phyloP scores from a whole-genome alignment of 1,284 basidiomycete species.

The Tilletiopsis washingtonensis region DNA sequence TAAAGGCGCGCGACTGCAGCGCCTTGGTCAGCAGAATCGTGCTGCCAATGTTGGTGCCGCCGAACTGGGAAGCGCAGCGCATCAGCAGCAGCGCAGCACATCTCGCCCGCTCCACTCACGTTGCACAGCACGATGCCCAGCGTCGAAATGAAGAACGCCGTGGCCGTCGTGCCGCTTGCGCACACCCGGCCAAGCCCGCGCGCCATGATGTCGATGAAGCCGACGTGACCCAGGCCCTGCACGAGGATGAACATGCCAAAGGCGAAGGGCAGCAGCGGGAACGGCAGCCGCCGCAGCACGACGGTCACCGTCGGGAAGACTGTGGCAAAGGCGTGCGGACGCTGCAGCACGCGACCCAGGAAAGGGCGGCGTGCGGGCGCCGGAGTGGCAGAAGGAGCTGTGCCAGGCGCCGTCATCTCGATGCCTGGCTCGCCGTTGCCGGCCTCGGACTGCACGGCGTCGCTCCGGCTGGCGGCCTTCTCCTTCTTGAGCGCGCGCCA shows the following conservation, averaged over 20 bases:
- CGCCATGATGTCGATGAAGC: constrained; percentile 86
- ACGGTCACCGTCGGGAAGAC: constrained; percentile 69
- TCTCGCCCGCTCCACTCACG: constrained; percentile 47
- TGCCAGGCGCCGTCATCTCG: constrained; percentile 11
- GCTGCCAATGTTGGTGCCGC: constrained; percentile 90
- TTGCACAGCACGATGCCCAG: constrained; percentile 71
- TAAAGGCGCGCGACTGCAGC: constrained; percentile 48
- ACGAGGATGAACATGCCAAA: constrained; percentile 94
- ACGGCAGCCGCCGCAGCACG: constrained; percentile 65
- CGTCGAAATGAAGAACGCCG: constrained; percentile 53
- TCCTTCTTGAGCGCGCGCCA: constrained; percentile 11
- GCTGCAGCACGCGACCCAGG: not conserved
- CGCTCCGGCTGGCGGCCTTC: constrained; percentile 13
- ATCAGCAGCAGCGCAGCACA: constrained; percentile 1
- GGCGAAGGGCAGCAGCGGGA: constrained; percentile 79
- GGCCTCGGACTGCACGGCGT: not conserved
- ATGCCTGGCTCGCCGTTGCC: too few relatives aligned
- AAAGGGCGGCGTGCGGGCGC: not conserved
- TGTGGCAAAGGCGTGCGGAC: constrained; percentile 10
- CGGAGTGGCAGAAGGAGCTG: not conserved
- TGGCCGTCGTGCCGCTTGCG: constrained; percentile 49
- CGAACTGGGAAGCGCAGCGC: constrained; percentile 48
- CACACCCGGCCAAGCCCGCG: constrained; percentile 57
- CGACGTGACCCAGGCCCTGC: constrained; percentile 69
- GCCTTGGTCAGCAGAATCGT: constrained; percentile 77